Percentiles rank a stretch among this genome's conserved stretches.
These are phyloP conservation scores for Nicotiana noctiflora DNA, from an alignment of 257 asterid genomes.

Conservation along the genomic window DNA sequence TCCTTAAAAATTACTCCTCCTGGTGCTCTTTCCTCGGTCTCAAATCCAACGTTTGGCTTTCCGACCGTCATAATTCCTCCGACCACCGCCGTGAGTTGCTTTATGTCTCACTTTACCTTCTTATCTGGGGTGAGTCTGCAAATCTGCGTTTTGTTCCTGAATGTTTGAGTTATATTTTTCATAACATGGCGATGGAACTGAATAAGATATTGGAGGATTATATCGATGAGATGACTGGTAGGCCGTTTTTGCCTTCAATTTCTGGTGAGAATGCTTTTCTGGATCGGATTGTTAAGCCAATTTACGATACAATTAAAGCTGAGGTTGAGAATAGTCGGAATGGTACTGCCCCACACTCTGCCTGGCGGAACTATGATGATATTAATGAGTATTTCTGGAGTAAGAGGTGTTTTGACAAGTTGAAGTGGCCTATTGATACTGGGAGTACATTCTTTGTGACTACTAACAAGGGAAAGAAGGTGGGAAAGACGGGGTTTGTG, in stretches of 20 bases:
- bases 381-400: slow-evolving; percentile 96
- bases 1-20: slow-evolving; percentile 58
- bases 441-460: slow-evolving; percentile 87
- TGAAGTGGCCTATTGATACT: slow-evolving; percentile 84
- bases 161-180: slow-evolving; percentile 74
- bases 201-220: slow-evolving; percentile 87
- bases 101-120: slow-evolving; percentile 70
- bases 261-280: slow-evolving; percentile 82
- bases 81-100: slow-evolving; percentile 86
- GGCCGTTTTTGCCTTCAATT: slow-evolving; percentile 76
- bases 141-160: slow-evolving; percentile 87
- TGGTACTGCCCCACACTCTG: slow-evolving; percentile 96
- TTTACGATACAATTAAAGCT: slow-evolving; percentile 65
- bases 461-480: slow-evolving; percentile 69
- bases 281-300: slow-evolving; percentile 67
- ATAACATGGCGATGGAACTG: slow-evolving; percentile 91
- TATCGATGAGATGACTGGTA: slow-evolving; percentile 88
- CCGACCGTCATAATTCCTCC: slow-evolving; percentile 44
- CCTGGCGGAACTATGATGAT: slow-evolving; percentile 96
- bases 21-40: slow-evolving; percentile 85
- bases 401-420: slow-evolving; percentile 83
- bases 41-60: slow-evolving; percentile 74
- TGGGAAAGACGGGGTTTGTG: slow-evolving; percentile 96
- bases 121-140: slow-evolving; percentile 98
- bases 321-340: slow-evolving; percentile 83